Conservation (phyloP, 352 stramenopile species). For the Pythium rishiriense region DNA sequence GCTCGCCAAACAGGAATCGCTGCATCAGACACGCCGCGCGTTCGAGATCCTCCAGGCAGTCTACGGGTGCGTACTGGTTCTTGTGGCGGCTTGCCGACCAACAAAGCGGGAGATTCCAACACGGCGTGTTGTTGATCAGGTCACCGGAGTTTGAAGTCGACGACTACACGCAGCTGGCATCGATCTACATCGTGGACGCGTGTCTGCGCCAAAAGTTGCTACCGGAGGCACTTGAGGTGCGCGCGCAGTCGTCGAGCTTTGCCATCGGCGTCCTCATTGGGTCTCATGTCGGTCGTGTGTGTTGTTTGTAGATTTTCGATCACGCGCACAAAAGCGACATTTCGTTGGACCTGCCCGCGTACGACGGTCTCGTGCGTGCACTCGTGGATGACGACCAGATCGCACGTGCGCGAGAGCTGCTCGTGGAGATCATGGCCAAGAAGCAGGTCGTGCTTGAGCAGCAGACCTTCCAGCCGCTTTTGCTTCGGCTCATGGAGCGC, state of each 20-base stretch:
- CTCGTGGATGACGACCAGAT: slow-evolving; percentile 43
- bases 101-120: background rate
- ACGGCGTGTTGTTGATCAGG: slow-evolving; percentile 4
- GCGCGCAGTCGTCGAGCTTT: no score
- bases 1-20: slow-evolving; percentile 46
- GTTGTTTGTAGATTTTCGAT: slow-evolving; percentile 37
- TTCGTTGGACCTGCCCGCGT: slow-evolving; percentile 57
- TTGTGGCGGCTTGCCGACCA: background rate
- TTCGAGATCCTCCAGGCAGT: slow-evolving; percentile 43
- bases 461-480: slow-evolving; percentile 49
- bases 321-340: slow-evolving; percentile 28
- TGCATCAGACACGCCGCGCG: slow-evolving; percentile 32
- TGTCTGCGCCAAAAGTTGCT: slow-evolving; percentile 54
- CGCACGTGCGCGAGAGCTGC: slow-evolving; percentile 43
- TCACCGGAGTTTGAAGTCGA: slow-evolving; percentile 42
- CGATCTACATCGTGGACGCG: slow-evolving; percentile 66
- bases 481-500: slow-evolving; percentile 49
- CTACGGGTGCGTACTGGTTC: slow-evolving; percentile 21
- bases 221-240: slow-evolving; percentile 45
- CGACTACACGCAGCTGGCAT: slow-evolving; percentile 63
- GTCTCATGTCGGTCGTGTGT: background rate
- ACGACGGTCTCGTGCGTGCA: slow-evolving; percentile 43
- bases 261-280: background rate
- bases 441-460: slow-evolving; percentile 56
- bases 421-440: slow-evolving; percentile 38